Base-by-base conservation (phyloP, 257 asterid species). In the Prunella vulgaris region DNA sequence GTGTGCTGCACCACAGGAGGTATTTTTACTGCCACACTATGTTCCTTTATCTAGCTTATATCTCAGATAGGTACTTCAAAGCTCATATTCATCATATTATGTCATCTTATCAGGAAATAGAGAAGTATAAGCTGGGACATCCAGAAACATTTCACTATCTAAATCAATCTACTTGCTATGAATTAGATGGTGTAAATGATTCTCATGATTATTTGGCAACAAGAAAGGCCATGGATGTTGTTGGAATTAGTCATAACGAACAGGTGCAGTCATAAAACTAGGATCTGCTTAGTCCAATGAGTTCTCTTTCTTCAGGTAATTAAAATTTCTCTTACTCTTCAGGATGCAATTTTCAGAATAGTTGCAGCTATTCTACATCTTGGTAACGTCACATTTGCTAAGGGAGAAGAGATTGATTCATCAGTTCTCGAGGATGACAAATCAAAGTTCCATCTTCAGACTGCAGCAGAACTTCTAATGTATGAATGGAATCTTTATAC, bases 181-280 rank as follows among this genome's bases (percentile, higher is more conserved):
- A 86, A 73, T 80, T 89, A 64, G 92, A 76, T 79, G 97, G 89
- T 53, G 77, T 89, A 60, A 83, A 75, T 79, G 97, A 92, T 66
- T 86, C 88, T 76, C 90, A 83, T 60, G 96, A 89, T 52, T 92
- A 87, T 82, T 87, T 92, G 81, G 94, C 85, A 27, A 89, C 92
- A 72, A 92, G 97, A 78, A 89, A 87, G 74, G 97, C 97, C 74
- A 92, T 92, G 97, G 95, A 86, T 82, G 76, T 92, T 68, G 94
- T 92, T 46, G 97, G 97, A 75, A 92, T 92, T 76, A 87, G 90
- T 77, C 79, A 81, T 78, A 68, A 70, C 59, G 96, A 92, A 78
- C 96, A 92, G 96, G 97, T 91, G 76, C 17, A 21, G 35, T 65
- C 70, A 60, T 69, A 76, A 54, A 22, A 17, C 35, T 57, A 64